phyloP scores from a whole-genome alignment of 352 stramenopile species.

The Pythium sukuiense region DNA sequence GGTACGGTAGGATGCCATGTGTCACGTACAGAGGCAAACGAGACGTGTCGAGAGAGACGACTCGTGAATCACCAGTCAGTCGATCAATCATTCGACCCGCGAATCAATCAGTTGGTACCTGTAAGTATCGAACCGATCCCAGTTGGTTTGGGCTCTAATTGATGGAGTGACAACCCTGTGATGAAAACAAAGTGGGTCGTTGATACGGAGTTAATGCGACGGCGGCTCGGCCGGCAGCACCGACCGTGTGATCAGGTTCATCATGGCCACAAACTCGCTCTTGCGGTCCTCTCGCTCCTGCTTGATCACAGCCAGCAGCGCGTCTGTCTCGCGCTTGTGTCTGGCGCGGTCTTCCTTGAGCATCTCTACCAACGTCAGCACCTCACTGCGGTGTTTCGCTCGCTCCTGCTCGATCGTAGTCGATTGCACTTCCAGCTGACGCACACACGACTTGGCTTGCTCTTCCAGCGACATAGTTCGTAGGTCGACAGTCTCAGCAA shows the following conservation, averaged over 20 bases:
- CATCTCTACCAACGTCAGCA: constrained; percentile 8
- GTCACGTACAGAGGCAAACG: no score
- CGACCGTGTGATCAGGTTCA: constrained; percentile 12
- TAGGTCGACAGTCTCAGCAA: no score
- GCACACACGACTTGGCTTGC: neutral
- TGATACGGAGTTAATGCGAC: neutral
- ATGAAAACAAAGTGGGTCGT: no score
- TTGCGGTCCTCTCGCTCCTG: constrained; percentile 16
- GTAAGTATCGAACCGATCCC: no score
- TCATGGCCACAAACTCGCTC: constrained; percentile 18
- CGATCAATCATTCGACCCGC: neutral
- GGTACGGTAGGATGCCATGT: no score
- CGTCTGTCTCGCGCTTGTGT: constrained; percentile 4
- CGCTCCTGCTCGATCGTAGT: constrained; percentile 7
- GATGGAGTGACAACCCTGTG: no score
- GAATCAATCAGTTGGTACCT: no score
- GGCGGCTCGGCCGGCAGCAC: neutral
- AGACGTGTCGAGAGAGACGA: no score
- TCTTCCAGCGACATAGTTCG: neutral
- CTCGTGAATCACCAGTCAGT: no score
- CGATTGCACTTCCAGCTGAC: neutral
- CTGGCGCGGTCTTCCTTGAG: constrained; percentile 7
- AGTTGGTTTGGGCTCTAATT: no score
- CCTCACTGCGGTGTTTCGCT: constrained; percentile 4
- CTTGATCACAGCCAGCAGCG: constrained; percentile 3